Evolutionary conservation across 768 basidiomycete species (phyloP).

Genomic region (Lentinula edodes): DNA sequence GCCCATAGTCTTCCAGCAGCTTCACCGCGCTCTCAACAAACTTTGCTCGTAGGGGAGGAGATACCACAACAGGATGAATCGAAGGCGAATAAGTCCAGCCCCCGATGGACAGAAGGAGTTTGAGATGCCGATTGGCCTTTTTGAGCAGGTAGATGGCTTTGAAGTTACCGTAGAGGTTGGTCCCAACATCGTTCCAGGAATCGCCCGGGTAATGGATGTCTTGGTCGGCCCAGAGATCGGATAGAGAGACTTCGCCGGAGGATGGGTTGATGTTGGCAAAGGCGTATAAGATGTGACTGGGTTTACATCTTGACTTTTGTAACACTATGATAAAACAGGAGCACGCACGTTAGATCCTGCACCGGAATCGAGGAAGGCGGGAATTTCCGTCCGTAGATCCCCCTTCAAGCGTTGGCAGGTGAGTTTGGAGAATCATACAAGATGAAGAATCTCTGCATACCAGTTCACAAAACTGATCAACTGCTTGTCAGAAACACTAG

Average conservation of each 20-base stretch:
- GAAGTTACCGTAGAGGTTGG: constrained; percentile 93
- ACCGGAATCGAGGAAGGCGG: constrained; percentile 81
- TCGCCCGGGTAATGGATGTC: constrained; percentile 96
- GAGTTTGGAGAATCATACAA: not conserved
- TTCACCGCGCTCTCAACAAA: constrained; percentile 81
- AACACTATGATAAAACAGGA: not conserved
- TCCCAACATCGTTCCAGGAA: constrained; percentile 88
- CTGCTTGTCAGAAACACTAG: constrained; percentile 8
- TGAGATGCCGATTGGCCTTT: constrained; percentile 76
- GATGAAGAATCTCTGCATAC: constrained; percentile 25
- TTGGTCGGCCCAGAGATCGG: constrained; percentile 92
- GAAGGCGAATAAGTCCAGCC: constrained; percentile 92
- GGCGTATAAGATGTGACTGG: constrained; percentile 84
- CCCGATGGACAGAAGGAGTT: constrained; percentile 83
- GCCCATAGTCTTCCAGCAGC: constrained; percentile 84
- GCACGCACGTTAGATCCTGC: constrained; percentile 76
- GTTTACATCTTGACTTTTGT: constrained; percentile 3
- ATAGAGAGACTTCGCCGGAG: constrained; percentile 81
- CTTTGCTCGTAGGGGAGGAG: constrained; percentile 51
- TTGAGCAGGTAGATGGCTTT: constrained; percentile 92
- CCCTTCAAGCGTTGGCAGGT: constrained; percentile 43
- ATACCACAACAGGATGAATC: constrained; percentile 78
- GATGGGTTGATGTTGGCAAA: constrained; percentile 87
- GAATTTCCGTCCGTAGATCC: constrained; percentile 92
- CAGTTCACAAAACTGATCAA: constrained; percentile 71